These are phyloP conservation scores for Camelina neglecta DNA, from an alignment of 345 rosid genomes.

Conservation along the genomic window DNA sequence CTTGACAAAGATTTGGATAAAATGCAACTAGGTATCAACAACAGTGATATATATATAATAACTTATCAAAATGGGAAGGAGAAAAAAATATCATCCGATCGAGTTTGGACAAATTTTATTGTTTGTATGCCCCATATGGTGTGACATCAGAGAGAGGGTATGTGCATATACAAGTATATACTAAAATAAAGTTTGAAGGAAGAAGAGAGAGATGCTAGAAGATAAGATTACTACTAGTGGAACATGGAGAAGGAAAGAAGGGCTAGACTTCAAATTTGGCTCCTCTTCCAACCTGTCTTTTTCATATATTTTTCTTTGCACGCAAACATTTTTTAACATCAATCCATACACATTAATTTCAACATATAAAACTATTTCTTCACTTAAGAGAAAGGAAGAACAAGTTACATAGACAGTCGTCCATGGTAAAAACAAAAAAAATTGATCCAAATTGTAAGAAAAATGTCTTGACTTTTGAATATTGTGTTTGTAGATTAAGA, in stretches of 20 bases:
- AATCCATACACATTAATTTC: background rate
- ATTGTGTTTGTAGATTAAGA: too few relatives aligned
- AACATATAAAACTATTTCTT: too few relatives aligned
- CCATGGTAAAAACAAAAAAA: too few relatives aligned
- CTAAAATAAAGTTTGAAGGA: slow-evolving; percentile 2
- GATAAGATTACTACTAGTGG: slow-evolving; percentile 35
- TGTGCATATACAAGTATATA: background rate
- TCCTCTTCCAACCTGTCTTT: slow-evolving; percentile 43
- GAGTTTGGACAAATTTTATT: background rate
- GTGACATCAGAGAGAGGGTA: slow-evolving; percentile 4
- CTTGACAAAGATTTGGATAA: slow-evolving; percentile 40
- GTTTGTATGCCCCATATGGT: slow-evolving; percentile 4
- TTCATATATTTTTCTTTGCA: slow-evolving; percentile 14
- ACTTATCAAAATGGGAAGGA: background rate
- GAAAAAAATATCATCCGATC: background rate
- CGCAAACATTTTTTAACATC: background rate
- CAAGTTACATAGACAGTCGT: background rate
- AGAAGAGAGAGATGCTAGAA: slow-evolving; percentile 9
- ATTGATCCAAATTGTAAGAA: too few relatives aligned
- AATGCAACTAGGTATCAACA: slow-evolving; percentile 24
- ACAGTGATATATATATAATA: slow-evolving; percentile 18
- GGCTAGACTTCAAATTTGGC: slow-evolving; percentile 35
- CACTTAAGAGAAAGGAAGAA: too few relatives aligned
- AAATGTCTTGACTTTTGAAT: too few relatives aligned
- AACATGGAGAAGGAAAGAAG: background rate